phyloP scores from a whole-genome alignment of 148 eudicot species.

The Nyssa sinensis region DNA sequence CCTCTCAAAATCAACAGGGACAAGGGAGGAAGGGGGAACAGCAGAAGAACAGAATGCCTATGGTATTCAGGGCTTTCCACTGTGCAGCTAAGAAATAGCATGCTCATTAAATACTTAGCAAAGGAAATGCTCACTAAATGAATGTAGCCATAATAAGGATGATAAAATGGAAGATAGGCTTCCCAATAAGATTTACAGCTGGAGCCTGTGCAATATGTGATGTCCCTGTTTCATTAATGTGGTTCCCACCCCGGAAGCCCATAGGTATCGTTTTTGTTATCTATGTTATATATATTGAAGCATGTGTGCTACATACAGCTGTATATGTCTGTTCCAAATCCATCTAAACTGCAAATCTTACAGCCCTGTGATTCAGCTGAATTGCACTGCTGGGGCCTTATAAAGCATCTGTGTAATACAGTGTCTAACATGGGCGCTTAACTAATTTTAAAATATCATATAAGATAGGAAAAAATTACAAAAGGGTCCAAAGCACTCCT shows the following conservation, averaged over 20 bases:
- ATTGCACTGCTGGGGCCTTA: too few relatives aligned
- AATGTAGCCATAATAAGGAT: background rate
- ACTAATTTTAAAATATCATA: background rate
- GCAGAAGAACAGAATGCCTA: background rate
- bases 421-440: background rate
- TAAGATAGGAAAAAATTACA: background rate
- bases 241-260: background rate
- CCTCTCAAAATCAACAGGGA: too few relatives aligned
- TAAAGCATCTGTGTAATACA: background rate
- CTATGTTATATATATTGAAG: too few relatives aligned
- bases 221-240: background rate
- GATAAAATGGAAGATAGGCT: background rate
- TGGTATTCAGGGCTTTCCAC: background rate
- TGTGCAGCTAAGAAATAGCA: background rate
- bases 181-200: background rate
- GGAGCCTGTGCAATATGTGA: background rate
- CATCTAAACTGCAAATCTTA: too few relatives aligned
- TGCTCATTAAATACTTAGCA: background rate
- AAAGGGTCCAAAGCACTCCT: background rate
- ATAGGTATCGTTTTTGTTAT: background rate
- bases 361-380: too few relatives aligned
- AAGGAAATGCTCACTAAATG: background rate
- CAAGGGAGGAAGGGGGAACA: too few relatives aligned
- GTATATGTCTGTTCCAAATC: too few relatives aligned
- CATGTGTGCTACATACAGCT: too few relatives aligned